A percentile compares a stretch with the other conserved stretches of the same genome.
Evolutionary conservation across 768 basidiomycete species (phyloP).

Genomic region (Mycena rebaudengoi): DNA sequence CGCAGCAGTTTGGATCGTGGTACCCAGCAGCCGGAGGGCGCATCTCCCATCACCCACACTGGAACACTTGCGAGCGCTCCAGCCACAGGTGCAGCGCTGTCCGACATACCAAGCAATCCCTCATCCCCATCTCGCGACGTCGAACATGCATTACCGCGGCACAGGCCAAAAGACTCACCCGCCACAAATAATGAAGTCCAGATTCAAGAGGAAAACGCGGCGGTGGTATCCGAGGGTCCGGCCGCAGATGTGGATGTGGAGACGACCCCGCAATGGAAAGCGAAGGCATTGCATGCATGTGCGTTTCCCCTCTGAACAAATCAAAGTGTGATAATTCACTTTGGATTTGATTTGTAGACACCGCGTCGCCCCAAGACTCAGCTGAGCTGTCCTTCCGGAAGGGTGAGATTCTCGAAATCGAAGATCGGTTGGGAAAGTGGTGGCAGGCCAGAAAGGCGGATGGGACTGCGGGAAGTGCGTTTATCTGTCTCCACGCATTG

Average conservation of each 20-base stretch:
- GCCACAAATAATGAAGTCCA: too few relatives aligned
- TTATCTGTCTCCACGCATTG: constrained; percentile 29
- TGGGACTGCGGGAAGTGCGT: constrained; percentile 67
- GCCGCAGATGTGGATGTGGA: neutral
- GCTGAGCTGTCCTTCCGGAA: constrained; percentile 88
- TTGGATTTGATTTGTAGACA: constrained; percentile 54
- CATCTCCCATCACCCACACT: too few relatives aligned
- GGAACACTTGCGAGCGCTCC: too few relatives aligned
- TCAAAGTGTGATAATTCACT: constrained; percentile 10
- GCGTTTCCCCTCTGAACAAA: constrained; percentile 28
- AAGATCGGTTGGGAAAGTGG: constrained; percentile 86
- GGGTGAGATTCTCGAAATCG: constrained; percentile 83
- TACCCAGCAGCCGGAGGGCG: too few relatives aligned
- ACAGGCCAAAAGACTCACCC: too few relatives aligned
- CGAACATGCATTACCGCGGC: too few relatives aligned
- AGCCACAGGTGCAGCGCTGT: too few relatives aligned
- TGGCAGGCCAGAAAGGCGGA: constrained; percentile 80
- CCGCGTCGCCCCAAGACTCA: constrained; percentile 79
- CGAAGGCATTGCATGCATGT: constrained; percentile 57
- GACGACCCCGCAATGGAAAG: constrained; percentile 20
- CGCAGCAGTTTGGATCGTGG: too few relatives aligned
- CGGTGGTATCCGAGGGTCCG: neutral
- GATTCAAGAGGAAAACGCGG: neutral
- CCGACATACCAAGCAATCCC: too few relatives aligned
- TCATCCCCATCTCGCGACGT: too few relatives aligned